Conservation (phyloP, 495 filamentous ascomycete species). For the Aspergillus sclerotioniger region DNA sequence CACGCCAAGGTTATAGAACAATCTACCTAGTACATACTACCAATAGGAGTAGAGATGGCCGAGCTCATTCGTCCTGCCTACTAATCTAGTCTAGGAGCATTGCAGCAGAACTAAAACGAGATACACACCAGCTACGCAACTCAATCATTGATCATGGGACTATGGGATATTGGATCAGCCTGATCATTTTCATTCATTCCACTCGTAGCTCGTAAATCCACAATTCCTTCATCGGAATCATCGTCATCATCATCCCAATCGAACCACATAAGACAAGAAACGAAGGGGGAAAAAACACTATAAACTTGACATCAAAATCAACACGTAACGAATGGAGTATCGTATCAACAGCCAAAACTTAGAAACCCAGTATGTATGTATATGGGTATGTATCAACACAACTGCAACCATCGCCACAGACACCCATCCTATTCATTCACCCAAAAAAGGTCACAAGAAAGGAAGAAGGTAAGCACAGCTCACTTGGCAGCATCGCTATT, state of each 20-base stretch:
- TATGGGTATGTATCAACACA: not conserved
- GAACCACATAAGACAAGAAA: not conserved
- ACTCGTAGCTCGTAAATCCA: not conserved
- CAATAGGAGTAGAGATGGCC: too few species aligned
- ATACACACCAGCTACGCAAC: too few species aligned
- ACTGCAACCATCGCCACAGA: not conserved
- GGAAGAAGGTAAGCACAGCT: not conserved
- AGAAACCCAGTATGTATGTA: not conserved
- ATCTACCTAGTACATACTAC: too few species aligned
- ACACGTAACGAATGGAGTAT: not conserved
- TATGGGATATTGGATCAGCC: not conserved
- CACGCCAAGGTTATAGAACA: too few species aligned
- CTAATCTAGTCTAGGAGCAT: too few species aligned
- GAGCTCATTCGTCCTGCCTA: too few species aligned
- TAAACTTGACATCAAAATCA: not conserved
- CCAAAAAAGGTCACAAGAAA: constrained; percentile 8
- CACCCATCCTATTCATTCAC: constrained; percentile 2
- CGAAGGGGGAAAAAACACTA: not conserved
- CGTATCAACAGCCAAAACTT: constrained; percentile 5
- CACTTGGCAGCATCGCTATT: constrained; percentile 14
- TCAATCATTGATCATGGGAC: too few species aligned
- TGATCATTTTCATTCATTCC: not conserved
- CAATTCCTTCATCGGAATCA: not conserved
- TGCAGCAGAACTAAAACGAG: too few species aligned
- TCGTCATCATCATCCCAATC: not conserved